Percentiles rank a stretch among this genome's conserved stretches.
Evolutionary conservation across 2,329 filamentous ascomycete species (phyloP).

Genomic region (Aspergillus neoniger): DNA sequence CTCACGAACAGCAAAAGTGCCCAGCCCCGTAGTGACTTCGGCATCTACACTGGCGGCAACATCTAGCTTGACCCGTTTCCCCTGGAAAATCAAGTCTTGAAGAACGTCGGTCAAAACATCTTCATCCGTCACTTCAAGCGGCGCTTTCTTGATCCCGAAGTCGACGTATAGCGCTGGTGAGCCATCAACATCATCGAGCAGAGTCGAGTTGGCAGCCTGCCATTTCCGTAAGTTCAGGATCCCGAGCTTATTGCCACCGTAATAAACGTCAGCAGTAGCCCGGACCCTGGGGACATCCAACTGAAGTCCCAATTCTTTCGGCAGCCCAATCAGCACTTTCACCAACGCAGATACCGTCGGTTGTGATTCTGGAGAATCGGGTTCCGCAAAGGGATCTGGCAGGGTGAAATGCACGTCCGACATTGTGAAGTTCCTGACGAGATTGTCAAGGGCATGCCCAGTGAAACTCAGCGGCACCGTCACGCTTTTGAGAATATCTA

Average conservation of each 20-base stretch:
- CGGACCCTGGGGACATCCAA: slow-evolving; percentile 75
- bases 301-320: slow-evolving; percentile 82
- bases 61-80: slow-evolving; percentile 67
- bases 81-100: slow-evolving; percentile 76
- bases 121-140: slow-evolving; percentile 77
- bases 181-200: slow-evolving; percentile 60
- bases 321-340: slow-evolving; percentile 74
- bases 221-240: slow-evolving; percentile 76
- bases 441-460: slow-evolving; percentile 74
- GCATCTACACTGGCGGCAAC: slow-evolving; percentile 82
- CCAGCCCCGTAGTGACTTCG: slow-evolving; percentile 77
- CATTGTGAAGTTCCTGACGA: slow-evolving; percentile 86
- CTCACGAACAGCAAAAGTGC: slow-evolving; percentile 75
- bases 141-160: slow-evolving; percentile 74
- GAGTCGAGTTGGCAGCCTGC: slow-evolving; percentile 82
- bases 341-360: slow-evolving; percentile 83
- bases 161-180: slow-evolving; percentile 70
- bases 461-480: slow-evolving; percentile 83
- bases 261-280: slow-evolving; percentile 78
- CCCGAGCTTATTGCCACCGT: slow-evolving; percentile 75
- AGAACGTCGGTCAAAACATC: slow-evolving; percentile 78
- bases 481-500: slow-evolving; percentile 75
- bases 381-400: slow-evolving; percentile 77
- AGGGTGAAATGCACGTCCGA: slow-evolving; percentile 82
- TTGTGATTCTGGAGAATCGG: slow-evolving; percentile 69